Conservation (phyloP, 768 basidiomycete species). For the Mycena chlorophos region DNA sequence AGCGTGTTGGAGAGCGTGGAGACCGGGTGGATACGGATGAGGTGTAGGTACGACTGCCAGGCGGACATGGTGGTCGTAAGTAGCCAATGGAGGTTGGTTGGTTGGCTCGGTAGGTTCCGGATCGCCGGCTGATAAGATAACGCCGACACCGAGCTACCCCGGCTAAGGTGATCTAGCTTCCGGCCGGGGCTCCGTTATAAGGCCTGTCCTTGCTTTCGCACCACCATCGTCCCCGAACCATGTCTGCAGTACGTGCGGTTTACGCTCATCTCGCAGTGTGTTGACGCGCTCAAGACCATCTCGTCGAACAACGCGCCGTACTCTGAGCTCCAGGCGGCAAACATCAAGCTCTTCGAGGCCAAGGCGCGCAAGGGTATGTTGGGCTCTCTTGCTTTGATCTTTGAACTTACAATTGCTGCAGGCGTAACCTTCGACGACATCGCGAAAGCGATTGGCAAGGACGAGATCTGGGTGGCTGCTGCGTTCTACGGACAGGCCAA, state of each 20-base stretch:
- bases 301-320: conserved; percentile 45
- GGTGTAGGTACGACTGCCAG: background rate
- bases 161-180: too few species aligned
- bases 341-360: conserved; percentile 55
- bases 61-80: background rate
- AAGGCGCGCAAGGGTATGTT: conserved; percentile 64
- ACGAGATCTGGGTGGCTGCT: conserved; percentile 83
- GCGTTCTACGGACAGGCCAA: conserved; percentile 87
- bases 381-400: background rate
- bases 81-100: too few species aligned
- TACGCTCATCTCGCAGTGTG: background rate
- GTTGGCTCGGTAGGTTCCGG: too few species aligned
- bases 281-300: conserved; percentile 33
- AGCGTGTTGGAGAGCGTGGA: background rate
- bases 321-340: conserved; percentile 53
- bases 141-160: too few species aligned
- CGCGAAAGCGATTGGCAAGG: conserved; percentile 62
- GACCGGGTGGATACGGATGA: background rate
- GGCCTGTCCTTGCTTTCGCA: background rate
- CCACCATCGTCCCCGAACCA: background rate
- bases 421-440: conserved; percentile 72
- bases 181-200: too few species aligned
- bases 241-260: background rate
- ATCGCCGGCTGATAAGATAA: too few species aligned
- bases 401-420: conserved; percentile 24